Base-by-base conservation (phyloP, 768 basidiomycete genomes). In the Russula sp. region DNA sequence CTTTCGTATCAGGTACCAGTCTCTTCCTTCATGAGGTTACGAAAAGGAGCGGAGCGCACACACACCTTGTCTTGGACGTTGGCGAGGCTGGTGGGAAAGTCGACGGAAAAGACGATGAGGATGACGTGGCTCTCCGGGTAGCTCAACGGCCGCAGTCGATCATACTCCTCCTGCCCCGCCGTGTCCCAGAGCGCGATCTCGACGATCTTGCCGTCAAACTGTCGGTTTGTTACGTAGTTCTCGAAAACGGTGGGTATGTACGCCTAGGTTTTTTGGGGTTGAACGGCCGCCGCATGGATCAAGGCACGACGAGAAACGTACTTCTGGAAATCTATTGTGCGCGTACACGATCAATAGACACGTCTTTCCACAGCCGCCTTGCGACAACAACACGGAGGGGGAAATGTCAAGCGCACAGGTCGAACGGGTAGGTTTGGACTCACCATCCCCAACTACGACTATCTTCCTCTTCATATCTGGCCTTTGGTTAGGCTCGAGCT, bases 101-200 rank as follows among this genome's bases (percentile, higher is more conserved):
- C 93, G 72, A 95, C 78, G 11, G 91, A 93, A 78, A 96, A 97
- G 34, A 95, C 93, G 68, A 96, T 90, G 68, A 96, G 87, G 69
- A 96, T 92, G 61, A 93, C 90, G 70, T 92, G 83, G 78, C 86
- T 88, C 73, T 93, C 90, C 20, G 91, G 90, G 68, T 93, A 93
- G 72, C 87, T 89, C 65, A 93, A 78, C 20, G 90, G 90, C 66
- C 90, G 81, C 59, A 94, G 80, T 65, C 90, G 82, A 73, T 95
- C 93, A 74, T 97, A 98, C 76, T 98, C 94, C 75, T 98, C 94
- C 73, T 97, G 94, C 32, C 94, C 94, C 0, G 94, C 94, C 1
- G 94, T 98, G 75, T 98, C 94, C 93, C 96, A 99, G 18, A 99
- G 79, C n/a, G 97, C 96, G 46, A 99, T 82, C 70, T 97, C 93